Conservation (phyloP, 2,329 filamentous ascomycete species). For the Hymenoscyphus infarciens region DNA sequence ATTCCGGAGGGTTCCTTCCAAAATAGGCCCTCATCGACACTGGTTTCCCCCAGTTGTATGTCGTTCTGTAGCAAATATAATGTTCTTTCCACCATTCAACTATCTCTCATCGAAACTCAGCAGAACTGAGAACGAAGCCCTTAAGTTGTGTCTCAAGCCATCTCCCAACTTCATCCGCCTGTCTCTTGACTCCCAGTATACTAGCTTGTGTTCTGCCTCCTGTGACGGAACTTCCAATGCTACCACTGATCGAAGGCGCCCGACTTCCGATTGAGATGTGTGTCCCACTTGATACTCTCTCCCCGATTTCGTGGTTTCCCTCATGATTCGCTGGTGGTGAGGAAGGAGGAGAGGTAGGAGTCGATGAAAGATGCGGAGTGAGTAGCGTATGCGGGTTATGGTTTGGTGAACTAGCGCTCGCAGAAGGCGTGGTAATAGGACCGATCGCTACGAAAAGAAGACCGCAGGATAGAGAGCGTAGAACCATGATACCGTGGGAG, state of each 20-base stretch:
- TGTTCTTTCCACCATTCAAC: neutral
- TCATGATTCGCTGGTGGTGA: constrained; percentile 20
- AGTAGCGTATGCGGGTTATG: constrained; percentile 12
- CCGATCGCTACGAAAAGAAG: constrained; percentile 61
- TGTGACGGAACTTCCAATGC: constrained; percentile 32
- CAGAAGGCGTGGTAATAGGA: constrained; percentile 29
- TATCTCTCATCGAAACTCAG: constrained; percentile 23
- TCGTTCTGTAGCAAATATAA: neutral
- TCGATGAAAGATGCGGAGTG: constrained; percentile 10
- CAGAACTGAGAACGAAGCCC: constrained; percentile 30
- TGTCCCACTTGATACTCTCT: constrained; percentile 7
- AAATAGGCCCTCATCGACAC: neutral
- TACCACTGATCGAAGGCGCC: constrained; percentile 33
- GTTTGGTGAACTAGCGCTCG: constrained; percentile 24
- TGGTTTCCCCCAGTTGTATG: neutral
- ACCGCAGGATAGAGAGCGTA: constrained; percentile 54
- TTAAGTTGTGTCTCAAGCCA: constrained; percentile 60
- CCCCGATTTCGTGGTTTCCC: constrained; percentile 11
- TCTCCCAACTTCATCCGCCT: constrained; percentile 55
- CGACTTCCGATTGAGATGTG: constrained; percentile 26
- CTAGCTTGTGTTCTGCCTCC: constrained; percentile 41
- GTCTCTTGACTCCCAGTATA: constrained; percentile 50
- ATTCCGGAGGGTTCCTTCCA: neutral
- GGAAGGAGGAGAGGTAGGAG: constrained; percentile 22
- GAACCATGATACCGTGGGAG: constrained; percentile 51